phyloP scores from a whole-genome alignment of 78 protist genomes.

The Dictyostelium discoideum region dicty_2.7 NC_007089.4:4234501-4235000 shows the following conservation, averaged over 20 bases:
- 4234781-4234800: not conserved
- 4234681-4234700: not conserved
- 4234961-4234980: slow-evolving; percentile 15
- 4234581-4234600: not conserved
- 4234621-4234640: not conserved
- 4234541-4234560: no score
- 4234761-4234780: not conserved
- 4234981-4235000: slow-evolving; percentile 65
- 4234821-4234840: slow-evolving; percentile 58
- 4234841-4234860: slow-evolving; percentile 50
- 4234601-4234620: not conserved
- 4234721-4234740: not conserved
- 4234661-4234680: not conserved
- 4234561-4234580: no score
- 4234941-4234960: slow-evolving; percentile 55
- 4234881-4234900: slow-evolving; percentile 67
- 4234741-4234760: not conserved
- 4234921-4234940: slow-evolving; percentile 49
- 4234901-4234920: slow-evolving; percentile 63
- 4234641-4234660: not conserved
- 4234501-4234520: no score
- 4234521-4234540: no score
- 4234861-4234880: slow-evolving; percentile 43
- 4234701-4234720: not conserved
- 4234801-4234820: slow-evolving; percentile 22